Base-by-base conservation (phyloP, 129 eudicot genomes). In the Arctium minus region DNA sequence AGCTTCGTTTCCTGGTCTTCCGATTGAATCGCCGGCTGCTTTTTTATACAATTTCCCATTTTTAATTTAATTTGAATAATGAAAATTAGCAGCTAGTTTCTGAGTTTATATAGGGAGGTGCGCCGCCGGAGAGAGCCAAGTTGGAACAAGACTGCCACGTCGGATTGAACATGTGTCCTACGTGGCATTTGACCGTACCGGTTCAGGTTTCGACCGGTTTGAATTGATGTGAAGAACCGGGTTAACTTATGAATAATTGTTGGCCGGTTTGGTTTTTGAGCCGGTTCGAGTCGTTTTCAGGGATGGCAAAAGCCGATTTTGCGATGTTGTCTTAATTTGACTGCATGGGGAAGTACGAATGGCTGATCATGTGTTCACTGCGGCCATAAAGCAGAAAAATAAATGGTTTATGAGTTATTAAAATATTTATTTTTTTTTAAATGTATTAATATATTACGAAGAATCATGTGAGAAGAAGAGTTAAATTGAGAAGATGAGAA, bases 41-140 rank as follows among this genome's bases (percentile, higher is more conserved):
- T 88, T 75, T 69, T 83, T 13, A 85, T 60, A 78, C 91, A 90
- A 60, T 90, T 90, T 0, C 93, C 91, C 93, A 90, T 90, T 11
- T 73, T 22, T 4, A 22, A 9, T 67, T 56, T 33, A 18, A 7
- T 1, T 6, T 2, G 33, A 15, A 1, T 83, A 35, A 65, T 33
- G 40, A 36, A 76, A 76, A 48, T 22, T 6, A 76, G 9, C 64
- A 76, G 67, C 78, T 77, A 68, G 1, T 72, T 83, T 72, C 5
- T 70, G 82, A 29, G 7, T 76, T 76, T 83, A 77, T 83, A 76
- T 36, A 77, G 70, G 60, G 27, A 22, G 27, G 64, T 27, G 82
- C 12, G 35, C 13, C 68, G 68, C 68, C 68, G 68, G 68, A 75
- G 74, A 72, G 1, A 71, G 70, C 75, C 56, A 82, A 83, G 82